Percentiles rank a stretch among this genome's conserved stretches.
These are phyloP conservation scores for Podospora didyma DNA, from an alignment of 495 filamentous ascomycete species.

Conservation along the genomic window DNA sequence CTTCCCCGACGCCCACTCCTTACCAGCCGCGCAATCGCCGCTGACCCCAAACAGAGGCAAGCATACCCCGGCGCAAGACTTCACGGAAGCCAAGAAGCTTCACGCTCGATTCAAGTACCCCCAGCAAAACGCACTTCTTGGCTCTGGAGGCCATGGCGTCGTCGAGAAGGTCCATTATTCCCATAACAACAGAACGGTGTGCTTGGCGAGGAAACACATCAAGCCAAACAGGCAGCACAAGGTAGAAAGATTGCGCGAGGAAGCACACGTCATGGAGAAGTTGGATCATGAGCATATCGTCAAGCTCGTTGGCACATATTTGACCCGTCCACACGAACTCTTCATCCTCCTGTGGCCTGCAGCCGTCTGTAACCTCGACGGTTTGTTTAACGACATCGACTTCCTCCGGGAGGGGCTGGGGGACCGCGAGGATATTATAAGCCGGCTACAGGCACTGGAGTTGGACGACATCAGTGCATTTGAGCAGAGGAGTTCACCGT, in stretches of 20 bases:
- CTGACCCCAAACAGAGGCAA: constrained; percentile 20
- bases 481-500: neutral
- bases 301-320: constrained; percentile 41
- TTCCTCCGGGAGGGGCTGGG: constrained; percentile 21
- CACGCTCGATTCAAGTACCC: constrained; percentile 21
- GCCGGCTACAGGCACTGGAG: constrained; percentile 27
- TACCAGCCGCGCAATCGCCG: constrained; percentile 7
- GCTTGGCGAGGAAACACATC: constrained; percentile 32
- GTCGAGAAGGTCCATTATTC: constrained; percentile 32
- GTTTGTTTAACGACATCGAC: constrained; percentile 36
- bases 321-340: constrained; percentile 23
- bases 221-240: constrained; percentile 14
- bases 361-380: constrained; percentile 37
- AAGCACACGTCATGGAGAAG: constrained; percentile 41
- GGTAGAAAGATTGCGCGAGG: constrained; percentile 31
- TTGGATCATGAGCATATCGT: constrained; percentile 40
- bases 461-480: constrained; percentile 24
- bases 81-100: constrained; percentile 29
- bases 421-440: constrained; percentile 29
- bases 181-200: constrained; percentile 28
- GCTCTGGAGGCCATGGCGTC: constrained; percentile 30
- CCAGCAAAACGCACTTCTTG: constrained; percentile 21
- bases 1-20: too few species aligned
- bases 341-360: constrained; percentile 41
- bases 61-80: constrained; percentile 26